Evolutionary conservation across 768 basidiomycete genomes (phyloP).

Genomic region (Macrolepiota albuminosa): DNA sequence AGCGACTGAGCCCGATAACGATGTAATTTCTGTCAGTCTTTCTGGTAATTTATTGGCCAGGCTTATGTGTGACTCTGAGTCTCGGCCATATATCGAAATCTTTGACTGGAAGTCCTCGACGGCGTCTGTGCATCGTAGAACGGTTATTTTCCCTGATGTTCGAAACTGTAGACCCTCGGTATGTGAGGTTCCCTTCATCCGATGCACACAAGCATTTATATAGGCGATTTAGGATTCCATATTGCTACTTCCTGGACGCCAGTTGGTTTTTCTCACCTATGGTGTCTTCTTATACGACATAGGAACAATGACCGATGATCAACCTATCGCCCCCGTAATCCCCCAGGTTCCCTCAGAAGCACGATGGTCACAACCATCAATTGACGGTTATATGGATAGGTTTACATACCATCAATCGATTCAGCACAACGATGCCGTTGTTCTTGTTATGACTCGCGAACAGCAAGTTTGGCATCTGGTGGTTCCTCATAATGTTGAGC

Average conservation of each 20-base stretch:
- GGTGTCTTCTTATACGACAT: too few relatives aligned
- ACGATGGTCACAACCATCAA: background rate
- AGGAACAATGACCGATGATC: background rate
- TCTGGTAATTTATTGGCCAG: too few relatives aligned
- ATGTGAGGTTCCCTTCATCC: too few relatives aligned
- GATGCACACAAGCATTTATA: background rate
- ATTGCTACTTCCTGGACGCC: background rate
- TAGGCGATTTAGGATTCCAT: background rate
- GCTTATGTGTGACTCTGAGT: too few relatives aligned
- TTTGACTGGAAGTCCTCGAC: background rate
- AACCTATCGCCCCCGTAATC: background rate
- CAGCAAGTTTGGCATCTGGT: background rate
- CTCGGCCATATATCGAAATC: background rate
- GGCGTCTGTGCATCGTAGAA: background rate
- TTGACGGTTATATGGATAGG: background rate
- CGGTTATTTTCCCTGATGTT: background rate
- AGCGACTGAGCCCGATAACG: too few relatives aligned
- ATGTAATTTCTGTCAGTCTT: too few relatives aligned
- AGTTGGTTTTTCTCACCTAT: background rate
- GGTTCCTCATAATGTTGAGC: background rate
- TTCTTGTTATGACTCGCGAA: background rate
- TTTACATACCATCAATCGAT: background rate
- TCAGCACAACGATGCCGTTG: background rate
- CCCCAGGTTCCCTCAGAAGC: background rate
- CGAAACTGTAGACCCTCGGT: too few relatives aligned